Evolutionary conservation across 2,329 filamentous ascomycete species (phyloP).

Genomic region (Dothistroma pini): DNA sequence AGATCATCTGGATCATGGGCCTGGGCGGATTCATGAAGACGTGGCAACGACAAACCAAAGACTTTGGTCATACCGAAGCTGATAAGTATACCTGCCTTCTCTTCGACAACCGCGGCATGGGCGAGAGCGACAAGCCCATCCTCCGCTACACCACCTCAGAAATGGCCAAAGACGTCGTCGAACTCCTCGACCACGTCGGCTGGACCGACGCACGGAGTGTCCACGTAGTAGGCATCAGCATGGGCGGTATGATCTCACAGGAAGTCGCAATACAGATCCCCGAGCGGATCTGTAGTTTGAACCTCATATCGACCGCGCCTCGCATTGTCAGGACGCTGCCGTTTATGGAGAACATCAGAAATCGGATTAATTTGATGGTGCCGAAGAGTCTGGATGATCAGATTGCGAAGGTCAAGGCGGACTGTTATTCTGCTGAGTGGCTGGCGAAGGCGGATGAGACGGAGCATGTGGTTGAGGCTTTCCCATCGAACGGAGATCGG

Average conservation of each 20-base stretch:
- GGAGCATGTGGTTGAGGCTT: conserved; percentile 47
- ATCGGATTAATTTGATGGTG: conserved; percentile 56
- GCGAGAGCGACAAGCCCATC: conserved; percentile 71
- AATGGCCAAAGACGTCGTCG: conserved; percentile 76
- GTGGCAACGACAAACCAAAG: conserved; percentile 79
- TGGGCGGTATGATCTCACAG: conserved; percentile 91
- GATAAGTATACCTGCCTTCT: conserved; percentile 69
- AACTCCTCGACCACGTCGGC: conserved; percentile 64
- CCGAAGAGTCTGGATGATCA: conserved; percentile 68
- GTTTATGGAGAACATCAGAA: conserved; percentile 61
- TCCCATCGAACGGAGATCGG: conserved; percentile 74
- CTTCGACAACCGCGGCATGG: conserved; percentile 82
- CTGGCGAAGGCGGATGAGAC: conserved; percentile 57
- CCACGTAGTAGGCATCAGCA: conserved; percentile 73
- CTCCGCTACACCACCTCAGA: conserved; percentile 75
- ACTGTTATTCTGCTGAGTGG: conserved; percentile 65
- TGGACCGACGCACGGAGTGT: conserved; percentile 60
- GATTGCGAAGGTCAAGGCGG: conserved; percentile 60
- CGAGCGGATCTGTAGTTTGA: conserved; percentile 47
- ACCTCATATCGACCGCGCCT: conserved; percentile 49
- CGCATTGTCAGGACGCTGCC: conserved; percentile 45
- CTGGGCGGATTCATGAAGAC: conserved; percentile 64
- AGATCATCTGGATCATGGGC: conserved; percentile 76
- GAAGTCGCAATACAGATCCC: conserved; percentile 61
- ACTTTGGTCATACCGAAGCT: conserved; percentile 70